phyloP scores from a whole-genome alignment of 495 filamentous ascomycete species.

The Aspergillus sparsus region DNA sequence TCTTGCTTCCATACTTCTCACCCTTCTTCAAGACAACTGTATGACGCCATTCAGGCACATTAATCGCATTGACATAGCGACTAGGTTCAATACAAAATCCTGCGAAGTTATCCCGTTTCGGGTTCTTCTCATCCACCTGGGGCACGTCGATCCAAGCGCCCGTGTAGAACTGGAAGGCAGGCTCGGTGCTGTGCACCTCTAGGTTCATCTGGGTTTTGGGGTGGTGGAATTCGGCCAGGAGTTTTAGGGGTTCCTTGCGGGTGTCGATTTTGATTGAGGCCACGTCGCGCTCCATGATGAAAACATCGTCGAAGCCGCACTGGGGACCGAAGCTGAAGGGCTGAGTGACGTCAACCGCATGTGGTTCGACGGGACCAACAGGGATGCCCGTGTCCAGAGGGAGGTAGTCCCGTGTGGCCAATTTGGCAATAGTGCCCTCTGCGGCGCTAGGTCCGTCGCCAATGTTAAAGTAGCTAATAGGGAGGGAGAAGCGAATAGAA shows the following conservation, averaged over 20 bases:
- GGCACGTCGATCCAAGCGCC: constrained; percentile 82
- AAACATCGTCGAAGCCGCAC: constrained; percentile 87
- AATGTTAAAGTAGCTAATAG: constrained; percentile 86
- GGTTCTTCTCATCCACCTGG: constrained; percentile 57
- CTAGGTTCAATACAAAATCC: constrained; percentile 92
- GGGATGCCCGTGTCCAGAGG: constrained; percentile 75
- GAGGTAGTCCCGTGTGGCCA: constrained; percentile 71
- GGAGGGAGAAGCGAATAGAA: background rate
- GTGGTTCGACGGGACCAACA: constrained; percentile 43
- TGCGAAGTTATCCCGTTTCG: constrained; percentile 61
- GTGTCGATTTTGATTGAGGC: constrained; percentile 74
- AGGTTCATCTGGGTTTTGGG: constrained; percentile 72
- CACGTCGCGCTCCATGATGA: constrained; percentile 69
- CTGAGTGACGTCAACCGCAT: constrained; percentile 55
- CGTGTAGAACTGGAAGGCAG: constrained; percentile 95
- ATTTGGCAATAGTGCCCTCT: constrained; percentile 70
- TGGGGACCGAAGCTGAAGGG: constrained; percentile 68
- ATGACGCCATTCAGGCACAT: constrained; percentile 72
- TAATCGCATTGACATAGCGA: constrained; percentile 84
- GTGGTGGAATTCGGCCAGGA: constrained; percentile 68
- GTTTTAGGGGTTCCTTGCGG: constrained; percentile 60
- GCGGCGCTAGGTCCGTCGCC: constrained; percentile 60
- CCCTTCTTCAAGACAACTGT: constrained; percentile 80
- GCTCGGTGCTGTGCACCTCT: constrained; percentile 85
- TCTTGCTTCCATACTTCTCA: constrained; percentile 73